Evolutionary conservation across 192 early-diverging fungal species (phyloP).

Genomic region (Ramicandelaber brevisporus): DNA sequence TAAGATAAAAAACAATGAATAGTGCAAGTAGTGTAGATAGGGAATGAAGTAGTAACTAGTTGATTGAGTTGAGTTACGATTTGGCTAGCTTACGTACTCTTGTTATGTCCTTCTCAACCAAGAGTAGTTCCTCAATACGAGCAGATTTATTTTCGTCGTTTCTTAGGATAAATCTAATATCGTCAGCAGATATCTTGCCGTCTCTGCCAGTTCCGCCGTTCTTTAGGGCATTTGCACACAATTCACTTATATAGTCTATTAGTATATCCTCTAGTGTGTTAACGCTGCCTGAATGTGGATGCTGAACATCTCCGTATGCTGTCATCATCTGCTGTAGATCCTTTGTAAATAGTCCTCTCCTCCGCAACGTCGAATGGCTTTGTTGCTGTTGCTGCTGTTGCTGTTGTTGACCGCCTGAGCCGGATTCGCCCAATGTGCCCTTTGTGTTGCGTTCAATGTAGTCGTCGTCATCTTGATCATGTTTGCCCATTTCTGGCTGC

Average conservation of each 20-base stretch:
- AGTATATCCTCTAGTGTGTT: constrained; percentile 18
- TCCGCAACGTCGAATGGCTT: constrained; percentile 8
- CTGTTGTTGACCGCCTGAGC: not conserved
- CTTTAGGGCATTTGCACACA: constrained; percentile 13
- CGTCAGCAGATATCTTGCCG: constrained; percentile 10
- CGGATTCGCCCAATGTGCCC: too few relatives aligned
- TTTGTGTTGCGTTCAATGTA: too few relatives aligned
- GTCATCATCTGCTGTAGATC: constrained; percentile 16
- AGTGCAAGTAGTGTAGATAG: too few relatives aligned
- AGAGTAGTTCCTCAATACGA: constrained; percentile 15
- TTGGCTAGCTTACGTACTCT: constrained; percentile 9
- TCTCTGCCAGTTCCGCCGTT: constrained; percentile 7
- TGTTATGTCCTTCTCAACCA: constrained; percentile 19
- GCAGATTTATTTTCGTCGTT: constrained; percentile 20
- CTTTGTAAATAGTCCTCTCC: constrained; percentile 13
- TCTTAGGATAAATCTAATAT: constrained; percentile 16
- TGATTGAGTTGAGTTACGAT: too few relatives aligned
- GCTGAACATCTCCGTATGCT: constrained; percentile 12
- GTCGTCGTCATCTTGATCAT: too few relatives aligned
- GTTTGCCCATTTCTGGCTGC: too few relatives aligned
- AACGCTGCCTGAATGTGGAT: constrained; percentile 10
- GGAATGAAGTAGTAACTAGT: too few relatives aligned
- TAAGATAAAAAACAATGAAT: too few relatives aligned
- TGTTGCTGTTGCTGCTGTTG: constrained; percentile 3
- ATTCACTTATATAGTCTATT: constrained; percentile 15